Conservation (phyloP, 2,329 filamentous ascomycete species). For the Fusarium napiforme region DNA sequence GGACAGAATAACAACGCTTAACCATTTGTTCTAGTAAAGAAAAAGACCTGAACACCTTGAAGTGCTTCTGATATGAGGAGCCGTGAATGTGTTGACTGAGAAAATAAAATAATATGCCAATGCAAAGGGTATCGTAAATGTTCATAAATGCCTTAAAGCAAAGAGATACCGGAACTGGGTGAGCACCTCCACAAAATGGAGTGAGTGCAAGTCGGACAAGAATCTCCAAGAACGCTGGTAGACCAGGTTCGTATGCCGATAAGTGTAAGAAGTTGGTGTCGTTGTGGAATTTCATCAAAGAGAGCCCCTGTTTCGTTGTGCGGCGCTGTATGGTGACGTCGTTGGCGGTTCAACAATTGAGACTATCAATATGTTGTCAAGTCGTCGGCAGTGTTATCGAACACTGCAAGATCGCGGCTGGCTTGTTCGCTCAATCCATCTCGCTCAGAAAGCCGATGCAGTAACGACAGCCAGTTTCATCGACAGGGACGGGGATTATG, state of each 20-base stretch:
- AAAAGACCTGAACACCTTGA: conserved; percentile 33
- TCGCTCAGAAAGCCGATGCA: conserved; percentile 86
- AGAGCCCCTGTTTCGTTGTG: background rate
- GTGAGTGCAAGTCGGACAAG: background rate
- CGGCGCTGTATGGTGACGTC: background rate
- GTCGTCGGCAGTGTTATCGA: background rate
- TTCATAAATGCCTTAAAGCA: conserved; percentile 36
- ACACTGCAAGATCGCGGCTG: background rate
- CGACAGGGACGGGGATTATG: conserved; percentile 83
- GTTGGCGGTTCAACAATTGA: background rate
- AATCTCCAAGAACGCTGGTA: background rate
- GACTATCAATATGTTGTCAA: background rate
- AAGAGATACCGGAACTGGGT: conserved; percentile 14
- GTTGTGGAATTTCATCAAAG: background rate
- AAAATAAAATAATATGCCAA: background rate
- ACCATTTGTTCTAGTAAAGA: conserved; percentile 11
- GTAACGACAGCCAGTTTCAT: conserved; percentile 72
- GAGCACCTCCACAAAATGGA: background rate
- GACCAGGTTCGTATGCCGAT: background rate
- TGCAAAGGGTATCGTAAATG: conserved; percentile 35
- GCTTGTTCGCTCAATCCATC: conserved; percentile 52
- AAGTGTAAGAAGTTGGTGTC: background rate
- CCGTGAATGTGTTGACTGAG: background rate
- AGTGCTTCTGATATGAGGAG: conserved; percentile 23
- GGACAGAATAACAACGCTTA: conserved; percentile 1